phyloP scores from a whole-genome alignment of 1,284 basidiomycete species.

The Cutaneotrichosporon arboriforme region DNA sequence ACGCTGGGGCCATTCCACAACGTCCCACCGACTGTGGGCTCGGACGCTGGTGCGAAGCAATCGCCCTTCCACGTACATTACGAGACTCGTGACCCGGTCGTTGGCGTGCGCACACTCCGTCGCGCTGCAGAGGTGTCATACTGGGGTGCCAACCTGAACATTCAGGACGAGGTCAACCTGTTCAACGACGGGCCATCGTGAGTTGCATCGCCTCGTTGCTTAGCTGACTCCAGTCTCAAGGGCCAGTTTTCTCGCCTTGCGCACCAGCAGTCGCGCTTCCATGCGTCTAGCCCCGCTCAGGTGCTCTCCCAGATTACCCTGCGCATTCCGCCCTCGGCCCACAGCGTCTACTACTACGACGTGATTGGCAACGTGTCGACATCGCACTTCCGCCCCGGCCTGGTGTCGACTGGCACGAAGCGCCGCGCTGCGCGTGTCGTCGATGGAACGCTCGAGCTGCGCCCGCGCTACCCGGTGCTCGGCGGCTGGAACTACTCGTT shows the following conservation, averaged over 20 bases:
- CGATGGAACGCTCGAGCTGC: slow-evolving; percentile 63
- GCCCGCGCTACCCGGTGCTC: slow-evolving; percentile 84
- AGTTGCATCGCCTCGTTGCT: slow-evolving; percentile 47
- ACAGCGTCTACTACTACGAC: slow-evolving; percentile 81
- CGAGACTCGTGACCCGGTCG: slow-evolving; percentile 68
- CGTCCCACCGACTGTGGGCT: slow-evolving; percentile 57
- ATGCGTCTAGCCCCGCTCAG: slow-evolving; percentile 60
- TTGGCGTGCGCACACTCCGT: slow-evolving; percentile 66
- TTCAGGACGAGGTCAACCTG: slow-evolving; percentile 79
- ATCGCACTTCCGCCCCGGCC: slow-evolving; percentile 65
- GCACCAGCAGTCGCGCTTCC: slow-evolving; percentile 71
- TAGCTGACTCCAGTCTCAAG: slow-evolving; percentile 60
- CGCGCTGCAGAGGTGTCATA: slow-evolving; percentile 87
- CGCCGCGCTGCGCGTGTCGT: slow-evolving; percentile 46
- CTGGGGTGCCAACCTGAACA: slow-evolving; percentile 92
- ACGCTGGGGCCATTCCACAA: slow-evolving; percentile 83
- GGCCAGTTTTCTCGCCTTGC: slow-evolving; percentile 92
- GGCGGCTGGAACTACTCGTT: slow-evolving; percentile 98
- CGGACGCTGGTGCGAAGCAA: slow-evolving; percentile 54
- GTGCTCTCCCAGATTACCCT: slow-evolving; percentile 61
- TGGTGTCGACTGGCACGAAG: slow-evolving; percentile 15
- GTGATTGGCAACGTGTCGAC: slow-evolving; percentile 95
- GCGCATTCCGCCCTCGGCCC: slow-evolving; percentile 73
- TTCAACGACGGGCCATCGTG: slow-evolving; percentile 83
- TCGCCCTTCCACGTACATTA: slow-evolving; percentile 72